A percentile compares a stretch with the other conserved stretches of the same genome.
Evolutionary conservation across 192 early-diverging fungal genomes (phyloP).

Genomic region (Rhizophagus clarus): DNA sequence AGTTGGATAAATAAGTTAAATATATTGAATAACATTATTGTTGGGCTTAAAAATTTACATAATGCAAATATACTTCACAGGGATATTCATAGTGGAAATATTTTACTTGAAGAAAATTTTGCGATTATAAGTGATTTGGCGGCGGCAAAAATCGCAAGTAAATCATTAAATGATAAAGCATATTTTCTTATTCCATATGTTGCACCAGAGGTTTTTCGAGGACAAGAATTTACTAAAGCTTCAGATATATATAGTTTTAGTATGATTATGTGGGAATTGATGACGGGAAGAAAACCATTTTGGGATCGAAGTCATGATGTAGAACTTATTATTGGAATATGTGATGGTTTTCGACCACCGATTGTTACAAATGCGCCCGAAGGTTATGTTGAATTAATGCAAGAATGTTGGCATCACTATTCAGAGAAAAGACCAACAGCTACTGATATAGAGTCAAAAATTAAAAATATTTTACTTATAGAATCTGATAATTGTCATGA

Average conservation of each 20-base stretch:
- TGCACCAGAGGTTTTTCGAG: too few species aligned
- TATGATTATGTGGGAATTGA: background rate
- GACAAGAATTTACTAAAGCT: too few species aligned
- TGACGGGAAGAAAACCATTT: background rate
- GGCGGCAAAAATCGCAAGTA: too few species aligned
- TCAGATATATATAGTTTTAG: too few species aligned
- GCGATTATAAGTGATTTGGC: background rate
- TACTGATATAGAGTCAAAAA: background rate
- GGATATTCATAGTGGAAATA: background rate
- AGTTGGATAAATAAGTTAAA: background rate
- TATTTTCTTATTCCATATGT: background rate
- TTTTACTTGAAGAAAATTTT: background rate
- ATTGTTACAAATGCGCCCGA: background rate
- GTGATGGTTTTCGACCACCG: background rate
- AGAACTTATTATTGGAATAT: background rate
- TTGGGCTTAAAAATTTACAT: background rate
- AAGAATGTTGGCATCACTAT: background rate
- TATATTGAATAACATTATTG: background rate
- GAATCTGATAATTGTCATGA: too few species aligned
- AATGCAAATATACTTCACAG: background rate
- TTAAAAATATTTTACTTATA: background rate
- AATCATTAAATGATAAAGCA: background rate
- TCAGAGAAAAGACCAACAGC: background rate
- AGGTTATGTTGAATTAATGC: background rate
- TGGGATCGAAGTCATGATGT: background rate